Base-by-base conservation (phyloP, 2,329 filamentous ascomycete genomes). In the Fusarium irregulare region DNA sequence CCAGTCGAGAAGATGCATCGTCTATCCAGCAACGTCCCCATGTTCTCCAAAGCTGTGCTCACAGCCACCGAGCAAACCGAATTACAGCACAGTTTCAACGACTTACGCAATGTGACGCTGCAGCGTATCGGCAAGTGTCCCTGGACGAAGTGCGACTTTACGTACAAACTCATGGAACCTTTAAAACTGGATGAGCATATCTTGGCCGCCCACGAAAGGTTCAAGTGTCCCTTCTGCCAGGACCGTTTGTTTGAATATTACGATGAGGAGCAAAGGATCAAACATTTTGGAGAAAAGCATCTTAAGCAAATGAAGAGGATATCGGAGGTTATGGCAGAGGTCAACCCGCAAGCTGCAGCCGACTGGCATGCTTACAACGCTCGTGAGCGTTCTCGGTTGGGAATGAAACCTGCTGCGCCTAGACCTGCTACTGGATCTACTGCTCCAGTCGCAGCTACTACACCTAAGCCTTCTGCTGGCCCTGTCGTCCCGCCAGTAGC, bases 51-150 rank as follows among this genome's bases (percentile, higher is more conserved):
- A 25, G 78, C 75, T 2, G 73, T 83, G 18, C 70, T 83, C 56
- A 85, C 83, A 0, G 78, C 79, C 0, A 80, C 77, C 0, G 83
- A 85, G 64, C 76, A 81, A 51, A 76, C 73, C 4, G 70, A 75
- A 7, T 73, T 84, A 1, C 80, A 83, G 34, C 7, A 3, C 0
- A 7, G 27, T 11, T 28, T 62, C 20, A 60, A 51, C 44, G 9
- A 51, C 0, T 16, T 60, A 7, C 69, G 73, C 2, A 66, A 71
- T 27, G 30, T 68, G 7, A 20, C 56, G 12, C n/a, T 73, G 51
- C 71, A 70, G 1, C 78, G 83, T 12, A 74, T 70, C 3, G 64
- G 74, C 23, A 73, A 71, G n/a, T 86, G 83, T 45, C 81, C 80
- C 0, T 83, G 80, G 45, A 37, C 68, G 5, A 75, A 72, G 27